Evolutionary conservation across 352 stramenopile genomes (phyloP), one percentile per base, ranked within the genome.

Genomic region (Pythium myriotylum): DNA sequence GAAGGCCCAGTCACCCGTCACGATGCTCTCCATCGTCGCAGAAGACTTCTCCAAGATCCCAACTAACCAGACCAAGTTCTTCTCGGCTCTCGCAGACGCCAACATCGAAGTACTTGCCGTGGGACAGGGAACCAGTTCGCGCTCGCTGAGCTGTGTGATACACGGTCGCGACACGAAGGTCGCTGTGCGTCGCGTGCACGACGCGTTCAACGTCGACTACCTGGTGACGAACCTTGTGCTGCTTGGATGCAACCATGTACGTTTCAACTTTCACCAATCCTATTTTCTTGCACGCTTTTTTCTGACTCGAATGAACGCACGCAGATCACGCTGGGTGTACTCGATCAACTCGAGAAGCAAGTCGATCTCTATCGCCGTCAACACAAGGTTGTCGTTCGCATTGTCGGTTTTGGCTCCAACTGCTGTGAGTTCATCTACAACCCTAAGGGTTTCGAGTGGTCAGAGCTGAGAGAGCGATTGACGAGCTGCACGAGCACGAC

Each of bases 21-120:
- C 85, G 39, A 92, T 94, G 84, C 66, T 92, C n/a, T 92, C 83
- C 4, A 84, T 94, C 43, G 83, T 94, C 3, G 76, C 81, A 0
- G 85, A 91, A 57, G 84, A 91, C 26, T 72, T 94, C 47, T 83
- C 79, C 22, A 89, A 88, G 53, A 70, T 88, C 10, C 81, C 84
- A 12, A 77, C 77, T 58, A 81, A 89, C 58, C 80, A 88, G 45
- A 80, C 79, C 45, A 91, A 89, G 59, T 91, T 93, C 63, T 93
- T 93, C 23, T 71, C 70, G n/a, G 81, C 84, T 27, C 70, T 93
- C 20, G 80, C 81, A 7, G 77, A 87, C 23, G 78, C 81, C 14
- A 75, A 68, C n/a, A 78, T 91, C 23, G 76, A 89, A 45, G 84
- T 93, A 41, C 62, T 91, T 2, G 84, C 84, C 17, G 81, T 93